Evolutionary conservation across 1,284 basidiomycete genomes (phyloP).

Genomic region (Austroboletus niveus): DNA sequence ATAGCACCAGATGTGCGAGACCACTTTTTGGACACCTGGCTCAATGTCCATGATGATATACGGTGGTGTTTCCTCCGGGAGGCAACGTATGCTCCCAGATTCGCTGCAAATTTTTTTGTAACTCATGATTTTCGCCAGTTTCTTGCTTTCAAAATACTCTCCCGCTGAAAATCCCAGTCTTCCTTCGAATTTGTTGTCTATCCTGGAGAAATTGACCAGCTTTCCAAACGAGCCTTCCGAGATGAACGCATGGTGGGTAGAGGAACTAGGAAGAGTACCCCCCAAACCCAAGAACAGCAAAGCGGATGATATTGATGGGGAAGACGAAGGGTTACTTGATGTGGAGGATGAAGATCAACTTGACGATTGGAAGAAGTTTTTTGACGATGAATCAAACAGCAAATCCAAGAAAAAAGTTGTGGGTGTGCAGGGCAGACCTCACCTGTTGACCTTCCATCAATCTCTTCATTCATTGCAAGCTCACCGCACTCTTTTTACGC

Average conservation of each 20-base stretch:
- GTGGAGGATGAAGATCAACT: conserved; percentile 49
- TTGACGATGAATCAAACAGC: conserved; percentile 57
- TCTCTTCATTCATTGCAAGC: conserved; percentile 71
- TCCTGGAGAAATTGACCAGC: conserved; percentile 77
- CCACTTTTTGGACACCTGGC: conserved; percentile 67
- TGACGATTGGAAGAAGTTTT: conserved; percentile 81
- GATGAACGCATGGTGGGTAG: conserved; percentile 85
- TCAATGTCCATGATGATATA: conserved; percentile 84
- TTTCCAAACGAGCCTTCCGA: conserved; percentile 79
- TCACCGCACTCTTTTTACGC: conserved; percentile 77
- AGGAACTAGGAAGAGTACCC: conserved; percentile 65
- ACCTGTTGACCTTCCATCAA: conserved; percentile 70
- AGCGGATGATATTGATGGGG: conserved; percentile 42
- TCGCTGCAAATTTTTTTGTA: neutral
- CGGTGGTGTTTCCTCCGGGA: conserved; percentile 94
- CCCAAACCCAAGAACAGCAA: conserved; percentile 47
- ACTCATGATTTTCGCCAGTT: conserved; percentile 14
- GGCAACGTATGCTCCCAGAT: conserved; percentile 53
- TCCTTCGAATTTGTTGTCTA: conserved; percentile 65
- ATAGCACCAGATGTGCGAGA: conserved; percentile 61
- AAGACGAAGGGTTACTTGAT: conserved; percentile 37
- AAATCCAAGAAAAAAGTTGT: conserved; percentile 39
- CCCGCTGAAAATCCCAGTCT: conserved; percentile 40
- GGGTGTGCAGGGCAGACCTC: conserved; percentile 46
- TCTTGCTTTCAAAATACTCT: conserved; percentile 22